Base-by-base conservation (phyloP, 805 yeast species). In the Crinitomyces ghanaensis region DNA sequence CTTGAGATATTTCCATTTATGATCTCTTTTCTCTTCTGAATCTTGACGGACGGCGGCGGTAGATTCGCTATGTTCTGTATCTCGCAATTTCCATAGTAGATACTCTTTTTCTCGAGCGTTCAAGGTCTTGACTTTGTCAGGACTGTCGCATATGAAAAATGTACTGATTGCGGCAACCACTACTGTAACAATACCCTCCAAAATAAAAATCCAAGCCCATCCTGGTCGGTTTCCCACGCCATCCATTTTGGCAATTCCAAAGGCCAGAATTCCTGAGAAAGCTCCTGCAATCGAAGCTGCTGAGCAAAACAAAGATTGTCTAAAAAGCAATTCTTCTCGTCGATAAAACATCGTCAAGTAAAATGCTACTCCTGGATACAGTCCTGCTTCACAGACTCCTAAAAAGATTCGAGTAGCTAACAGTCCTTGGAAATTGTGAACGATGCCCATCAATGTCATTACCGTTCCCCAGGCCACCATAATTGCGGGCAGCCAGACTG, bases 171-270 rank as follows among this genome's bases (percentile, higher is more conserved):
- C 34, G 60, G 51, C 42, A 66, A 56, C 34, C 53, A 59, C 26
- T 65, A 53, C 39, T 6, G 62, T 56, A 28, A 59, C 45, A 4
- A 56, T 44, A 24, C 72, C 72, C 39, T 68, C 72, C 38, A 68
- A 55, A 33, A 68, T 57, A 41, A 67, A 68, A 28, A 68, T 50
- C 69, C 72, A 68, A 44, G 60, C 56, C 74, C 73, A 68, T 9
- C 68, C 54, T 4, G 45, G 45, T 26, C 63, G 33, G 2, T 61
- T 62, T 4, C 43, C 59, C 29, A 56, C 51, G 35, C 58, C 52
- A 41, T 70, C 63, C 49, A 75, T 62, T 33, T 70, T 74, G 39
- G 66, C 54, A 28, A 62, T 54, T 6, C 54, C 63, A 38, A 39
- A 55, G 5, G 65, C 65, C 24, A 60, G 31, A 5, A 61, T 44